Evolutionary conservation across 116 monocot species (phyloP).

Genomic region (Phalaenopsis hybrid): DNA sequence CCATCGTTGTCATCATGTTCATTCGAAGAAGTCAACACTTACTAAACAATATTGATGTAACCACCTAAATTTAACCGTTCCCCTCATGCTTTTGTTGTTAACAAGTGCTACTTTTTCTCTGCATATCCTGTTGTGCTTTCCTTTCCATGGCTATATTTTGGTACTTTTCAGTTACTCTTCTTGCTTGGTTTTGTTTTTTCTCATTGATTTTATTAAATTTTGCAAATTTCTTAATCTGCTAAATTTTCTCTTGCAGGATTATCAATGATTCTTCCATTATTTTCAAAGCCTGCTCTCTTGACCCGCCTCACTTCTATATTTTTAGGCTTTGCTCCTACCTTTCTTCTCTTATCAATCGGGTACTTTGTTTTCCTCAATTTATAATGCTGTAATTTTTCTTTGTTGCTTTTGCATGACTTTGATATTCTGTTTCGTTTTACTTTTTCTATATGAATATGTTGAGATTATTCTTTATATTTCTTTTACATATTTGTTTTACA

Average conservation of each 20-base stretch:
- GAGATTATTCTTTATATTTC: slow-evolving; percentile 1
- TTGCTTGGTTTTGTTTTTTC: background rate
- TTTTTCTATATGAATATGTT: slow-evolving; percentile 3
- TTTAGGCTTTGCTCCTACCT: slow-evolving; percentile 85
- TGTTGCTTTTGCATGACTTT: background rate
- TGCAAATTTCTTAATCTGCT: background rate
- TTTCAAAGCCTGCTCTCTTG: slow-evolving; percentile 55
- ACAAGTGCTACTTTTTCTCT: background rate
- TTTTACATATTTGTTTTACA: slow-evolving; percentile 21
- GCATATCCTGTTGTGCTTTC: too few species aligned
- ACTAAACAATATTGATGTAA: background rate
- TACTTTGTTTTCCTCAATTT: slow-evolving; percentile 17
- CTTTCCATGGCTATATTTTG: too few species aligned
- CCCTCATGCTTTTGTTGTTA: background rate
- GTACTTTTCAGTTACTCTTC: too few species aligned
- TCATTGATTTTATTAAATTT: background rate
- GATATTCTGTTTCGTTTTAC: background rate
- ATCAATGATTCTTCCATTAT: slow-evolving; percentile 72
- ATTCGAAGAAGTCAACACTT: background rate
- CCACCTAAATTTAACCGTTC: background rate
- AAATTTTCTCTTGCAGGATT: slow-evolving; percentile 31
- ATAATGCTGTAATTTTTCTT: slow-evolving; percentile 2
- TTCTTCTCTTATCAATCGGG: slow-evolving; percentile 88
- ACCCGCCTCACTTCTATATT: slow-evolving; percentile 81
- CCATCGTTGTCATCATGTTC: too few species aligned